These are phyloP conservation scores for Metschnikowia rubicola DNA, from an alignment of 805 yeast genomes.

Conservation along the genomic window DNA sequence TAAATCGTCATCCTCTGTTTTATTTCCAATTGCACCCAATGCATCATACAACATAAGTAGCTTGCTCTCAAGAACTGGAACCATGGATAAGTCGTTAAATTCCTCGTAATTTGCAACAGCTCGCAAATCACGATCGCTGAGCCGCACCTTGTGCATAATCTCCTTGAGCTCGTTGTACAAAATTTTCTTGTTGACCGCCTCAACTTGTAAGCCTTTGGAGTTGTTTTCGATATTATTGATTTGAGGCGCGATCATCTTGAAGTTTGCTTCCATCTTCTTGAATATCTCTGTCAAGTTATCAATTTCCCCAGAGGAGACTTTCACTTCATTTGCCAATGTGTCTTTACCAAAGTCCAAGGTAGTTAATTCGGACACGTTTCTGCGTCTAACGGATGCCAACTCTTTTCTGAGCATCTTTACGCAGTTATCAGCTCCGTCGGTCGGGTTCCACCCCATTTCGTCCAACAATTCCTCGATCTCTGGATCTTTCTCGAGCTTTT, in stretches of 20 bases:
- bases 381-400: conserved; percentile 58
- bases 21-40: conserved; percentile 54
- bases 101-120: conserved; percentile 47
- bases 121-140: conserved; percentile 53
- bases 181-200: conserved; percentile 74
- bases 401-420: conserved; percentile 57
- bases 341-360: conserved; percentile 34
- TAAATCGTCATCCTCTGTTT: conserved; percentile 41
- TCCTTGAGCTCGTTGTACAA: conserved; percentile 66
- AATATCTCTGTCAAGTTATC: conserved; percentile 36
- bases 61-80: conserved; percentile 50
- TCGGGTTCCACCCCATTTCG: conserved; percentile 72
- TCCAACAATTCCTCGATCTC: conserved; percentile 67
- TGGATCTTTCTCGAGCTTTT: conserved; percentile 31
- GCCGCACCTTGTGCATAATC: conserved; percentile 66
- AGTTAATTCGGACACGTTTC: conserved; percentile 49
- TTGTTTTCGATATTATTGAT: conserved; percentile 68
- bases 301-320: conserved; percentile 32
- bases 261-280: conserved; percentile 39
- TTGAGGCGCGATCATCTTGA: conserved; percentile 52
- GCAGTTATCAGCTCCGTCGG: conserved; percentile 59
- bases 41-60: conserved; percentile 61
- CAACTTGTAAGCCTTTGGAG: conserved; percentile 79
- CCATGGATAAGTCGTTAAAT: conserved; percentile 42
- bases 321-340: conserved; percentile 31